A percentile compares a stretch with the other conserved stretches of the same genome.
Evolutionary conservation across 306 rosid genomes (phyloP).

Genomic region (Cicer cuneatum): DNA sequence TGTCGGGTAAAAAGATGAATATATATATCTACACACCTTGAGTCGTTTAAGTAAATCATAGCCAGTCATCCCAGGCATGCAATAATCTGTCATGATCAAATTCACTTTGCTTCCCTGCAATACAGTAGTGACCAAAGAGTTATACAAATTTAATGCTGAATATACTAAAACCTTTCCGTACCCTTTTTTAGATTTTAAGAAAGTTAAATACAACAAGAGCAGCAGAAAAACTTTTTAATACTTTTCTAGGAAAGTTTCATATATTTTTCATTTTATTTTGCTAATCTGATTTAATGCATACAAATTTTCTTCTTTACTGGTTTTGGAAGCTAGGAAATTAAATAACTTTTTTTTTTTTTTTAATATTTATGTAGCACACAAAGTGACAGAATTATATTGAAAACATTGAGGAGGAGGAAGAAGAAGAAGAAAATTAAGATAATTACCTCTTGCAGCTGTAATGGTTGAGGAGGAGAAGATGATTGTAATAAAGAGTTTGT

Average conservation of each 20-base stretch:
- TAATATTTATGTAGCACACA: too few relatives aligned
- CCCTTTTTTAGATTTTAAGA: not conserved
- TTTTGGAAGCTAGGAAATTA: too few relatives aligned
- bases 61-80: conserved; percentile 99
- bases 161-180: not conserved
- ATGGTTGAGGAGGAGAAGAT: conserved; percentile 38
- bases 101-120: conserved; percentile 87
- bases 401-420: not conserved
- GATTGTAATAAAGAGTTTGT: conserved; percentile 52
- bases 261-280: too few relatives aligned
- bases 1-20: conserved; percentile 46
- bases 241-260: not conserved
- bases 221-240: not conserved
- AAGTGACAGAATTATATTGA: too few relatives aligned
- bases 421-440: not conserved
- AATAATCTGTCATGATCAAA: conserved; percentile 98
- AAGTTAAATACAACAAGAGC: not conserved
- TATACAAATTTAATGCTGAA: not conserved
- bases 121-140: conserved; percentile 6
- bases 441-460: conserved; percentile 50
- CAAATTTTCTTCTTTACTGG: too few relatives aligned
- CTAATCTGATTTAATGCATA: too few relatives aligned
- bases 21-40: conserved; percentile 61
- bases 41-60: conserved; percentile 92
- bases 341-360: too few relatives aligned